A percentile compares a stretch with the other conserved stretches of the same genome.
Conservation (phyloP, 1,284 basidiomycete genomes). For the Cutaneotrichosporon spelunceum region DNA sequence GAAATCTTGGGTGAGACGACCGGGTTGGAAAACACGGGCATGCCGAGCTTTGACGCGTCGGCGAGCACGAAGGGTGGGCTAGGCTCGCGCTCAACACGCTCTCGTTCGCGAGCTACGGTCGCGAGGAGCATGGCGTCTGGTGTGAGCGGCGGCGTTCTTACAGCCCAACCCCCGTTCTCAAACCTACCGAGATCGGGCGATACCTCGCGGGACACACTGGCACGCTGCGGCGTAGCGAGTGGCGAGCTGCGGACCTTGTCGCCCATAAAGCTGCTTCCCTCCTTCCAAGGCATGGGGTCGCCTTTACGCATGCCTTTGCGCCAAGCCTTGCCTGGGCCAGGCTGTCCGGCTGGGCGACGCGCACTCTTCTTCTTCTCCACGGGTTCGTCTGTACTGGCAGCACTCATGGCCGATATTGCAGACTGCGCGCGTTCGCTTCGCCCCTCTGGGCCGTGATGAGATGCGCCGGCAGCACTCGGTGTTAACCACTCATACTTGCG, state of each 20-base stretch:
- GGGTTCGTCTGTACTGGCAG: conserved; percentile 7
- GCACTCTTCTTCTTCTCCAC: conserved; percentile 23
- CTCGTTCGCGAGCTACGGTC: neutral
- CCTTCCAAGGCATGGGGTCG: conserved; percentile 31
- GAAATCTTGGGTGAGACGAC: conserved; percentile 38
- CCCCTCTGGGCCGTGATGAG: conserved; percentile 39
- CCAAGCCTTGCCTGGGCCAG: conserved; percentile 42
- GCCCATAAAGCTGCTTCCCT: conserved; percentile 23
- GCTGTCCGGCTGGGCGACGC: conserved; percentile 12
- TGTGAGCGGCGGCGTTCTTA: neutral
- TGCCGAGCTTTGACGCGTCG: conserved; percentile 36
- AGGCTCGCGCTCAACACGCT: conserved; percentile 9
- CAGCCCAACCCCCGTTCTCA: neutral
- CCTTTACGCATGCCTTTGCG: conserved; percentile 46
- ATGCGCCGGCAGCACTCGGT: conserved; percentile 38
- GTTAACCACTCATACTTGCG: conserved; percentile 44
- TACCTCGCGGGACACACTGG: conserved; percentile 27
- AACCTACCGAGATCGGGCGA: conserved; percentile 33
- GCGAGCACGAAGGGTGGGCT: conserved; percentile 38
- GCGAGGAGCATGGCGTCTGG: conserved; percentile 17
- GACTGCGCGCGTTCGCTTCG: conserved; percentile 9
- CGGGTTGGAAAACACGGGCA: conserved; percentile 46
- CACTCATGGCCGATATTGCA: conserved; percentile 1
- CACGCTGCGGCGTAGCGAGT: conserved; percentile 18
- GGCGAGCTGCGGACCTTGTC: conserved; percentile 8